Conservation (phyloP, 2,329 filamentous ascomycete genomes). For the Arthrinium phaeospermum region DNA sequence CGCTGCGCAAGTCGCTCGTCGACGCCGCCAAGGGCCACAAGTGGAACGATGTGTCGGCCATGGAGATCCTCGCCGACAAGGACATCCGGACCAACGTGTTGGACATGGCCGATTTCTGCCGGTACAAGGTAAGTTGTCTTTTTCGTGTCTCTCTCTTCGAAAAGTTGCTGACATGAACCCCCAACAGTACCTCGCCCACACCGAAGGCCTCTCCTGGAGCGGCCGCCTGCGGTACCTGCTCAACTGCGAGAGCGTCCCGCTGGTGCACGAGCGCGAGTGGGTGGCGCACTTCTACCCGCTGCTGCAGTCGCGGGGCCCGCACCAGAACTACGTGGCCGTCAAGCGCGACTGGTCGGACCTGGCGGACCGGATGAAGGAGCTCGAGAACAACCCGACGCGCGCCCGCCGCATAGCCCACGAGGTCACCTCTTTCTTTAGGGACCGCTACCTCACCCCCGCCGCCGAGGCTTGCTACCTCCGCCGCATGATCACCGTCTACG, state of each 20-base stretch:
- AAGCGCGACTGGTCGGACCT: conserved; percentile 48
- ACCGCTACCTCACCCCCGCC: conserved; percentile 58
- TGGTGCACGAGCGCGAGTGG: conserved; percentile 54
- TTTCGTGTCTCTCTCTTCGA: not conserved
- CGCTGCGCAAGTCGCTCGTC: conserved; percentile 33
- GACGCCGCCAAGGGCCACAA: conserved; percentile 30
- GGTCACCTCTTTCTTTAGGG: conserved; percentile 38
- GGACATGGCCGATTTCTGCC: conserved; percentile 35
- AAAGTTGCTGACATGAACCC: not conserved
- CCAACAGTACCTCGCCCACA: conserved; percentile 55
- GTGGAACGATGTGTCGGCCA: conserved; percentile 36
- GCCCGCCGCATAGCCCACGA: conserved; percentile 53
- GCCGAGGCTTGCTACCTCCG: conserved; percentile 63
- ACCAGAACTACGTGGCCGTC: conserved; percentile 55
- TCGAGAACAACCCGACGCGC: conserved; percentile 47
- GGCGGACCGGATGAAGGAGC: conserved; percentile 42
- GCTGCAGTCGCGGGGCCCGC: conserved; percentile 46
- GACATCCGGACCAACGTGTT: conserved; percentile 30
- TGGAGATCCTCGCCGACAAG: conserved; percentile 30
- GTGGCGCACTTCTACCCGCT: conserved; percentile 53
- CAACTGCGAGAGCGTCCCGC: conserved; percentile 53
- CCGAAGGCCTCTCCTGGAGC: conserved; percentile 59
- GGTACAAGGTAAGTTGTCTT: conserved; percentile 25
- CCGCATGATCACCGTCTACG: conserved; percentile 32
- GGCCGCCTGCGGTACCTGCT: conserved; percentile 59